Percentiles rank a stretch among this genome's conserved stretches.
Evolutionary conservation across 305 asterid genomes (phyloP).

Genomic region (Ilex paraguariensis): DNA sequence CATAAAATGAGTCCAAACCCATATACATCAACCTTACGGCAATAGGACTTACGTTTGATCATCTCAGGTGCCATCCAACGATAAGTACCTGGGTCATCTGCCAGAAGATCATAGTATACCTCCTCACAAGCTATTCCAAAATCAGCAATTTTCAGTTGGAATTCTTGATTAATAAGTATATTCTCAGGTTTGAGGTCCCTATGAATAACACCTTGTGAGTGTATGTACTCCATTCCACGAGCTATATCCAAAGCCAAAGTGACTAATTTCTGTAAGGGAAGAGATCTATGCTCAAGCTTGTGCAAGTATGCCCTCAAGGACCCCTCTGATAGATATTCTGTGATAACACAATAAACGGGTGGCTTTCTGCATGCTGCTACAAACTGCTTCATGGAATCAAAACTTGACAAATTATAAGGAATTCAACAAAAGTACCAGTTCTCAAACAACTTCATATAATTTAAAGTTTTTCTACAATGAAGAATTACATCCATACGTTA

Average conservation of each 20-base stretch:
- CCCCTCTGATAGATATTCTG: constrained; percentile 48
- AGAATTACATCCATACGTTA: no score
- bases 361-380: constrained; percentile 43
- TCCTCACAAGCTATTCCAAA: no score
- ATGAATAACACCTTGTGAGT: constrained; percentile 58
- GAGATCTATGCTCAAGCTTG: constrained; percentile 48
- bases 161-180: constrained; percentile 58
- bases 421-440: no score
- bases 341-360: constrained; percentile 42
- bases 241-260: constrained; percentile 76
- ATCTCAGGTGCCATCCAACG: constrained; percentile 99
- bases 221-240: constrained; percentile 69
- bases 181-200: constrained; percentile 24
- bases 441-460: no score
- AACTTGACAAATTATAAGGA: neutral
- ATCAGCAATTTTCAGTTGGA: constrained; percentile 57
- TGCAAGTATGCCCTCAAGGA: constrained; percentile 50
- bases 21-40: constrained; percentile 79
- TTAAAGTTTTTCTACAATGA: no score
- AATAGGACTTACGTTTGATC: constrained; percentile 70
- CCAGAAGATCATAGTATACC: constrained; percentile 54
- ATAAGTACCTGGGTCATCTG: constrained; percentile 77
- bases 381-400: constrained; percentile 28
- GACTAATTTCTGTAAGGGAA: no score
- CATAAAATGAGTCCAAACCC: no score